phyloP scores from a whole-genome alignment of 768 basidiomycete species.

The Tricholoma sp. region DNA sequence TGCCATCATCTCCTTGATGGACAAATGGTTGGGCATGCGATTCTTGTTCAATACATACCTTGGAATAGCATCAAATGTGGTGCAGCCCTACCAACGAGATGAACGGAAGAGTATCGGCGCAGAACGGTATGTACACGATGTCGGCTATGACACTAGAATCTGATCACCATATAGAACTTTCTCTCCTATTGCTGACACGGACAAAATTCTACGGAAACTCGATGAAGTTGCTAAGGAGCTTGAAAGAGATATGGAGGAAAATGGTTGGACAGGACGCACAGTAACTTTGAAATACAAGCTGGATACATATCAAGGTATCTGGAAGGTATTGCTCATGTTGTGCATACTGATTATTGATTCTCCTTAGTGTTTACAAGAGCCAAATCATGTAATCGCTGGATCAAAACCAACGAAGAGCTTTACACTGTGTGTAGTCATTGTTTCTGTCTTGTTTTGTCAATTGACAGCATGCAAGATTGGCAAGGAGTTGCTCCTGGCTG shows the following conservation, averaged over 20 bases:
- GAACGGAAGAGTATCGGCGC: constrained; percentile 91
- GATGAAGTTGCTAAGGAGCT: constrained; percentile 80
- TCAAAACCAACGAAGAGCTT: constrained; percentile 76
- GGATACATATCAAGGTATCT: constrained; percentile 76
- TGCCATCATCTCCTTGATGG: constrained; percentile 71
- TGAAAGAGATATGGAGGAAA: constrained; percentile 70
- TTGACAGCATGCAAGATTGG: constrained; percentile 50
- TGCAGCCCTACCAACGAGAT: constrained; percentile 70
- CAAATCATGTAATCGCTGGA: constrained; percentile 71
- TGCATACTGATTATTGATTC: neutral
- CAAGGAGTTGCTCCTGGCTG: constrained; percentile 74
- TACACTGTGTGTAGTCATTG: constrained; percentile 48
- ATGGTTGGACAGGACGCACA: constrained; percentile 83
- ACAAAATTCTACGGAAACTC: constrained; percentile 69
- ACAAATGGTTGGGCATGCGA: constrained; percentile 78
- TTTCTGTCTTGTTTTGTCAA: constrained; percentile 3
- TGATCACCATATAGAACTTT: constrained; percentile 57
- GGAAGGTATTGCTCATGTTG: neutral
- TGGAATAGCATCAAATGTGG: constrained; percentile 81
- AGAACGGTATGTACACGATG: constrained; percentile 53
- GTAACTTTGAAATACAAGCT: constrained; percentile 92
- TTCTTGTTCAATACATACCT: constrained; percentile 78
- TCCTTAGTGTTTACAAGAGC: constrained; percentile 73
- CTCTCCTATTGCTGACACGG: constrained; percentile 55
- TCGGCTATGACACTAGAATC: neutral